Evolutionary conservation across 2,329 filamentous ascomycete species (phyloP).

Genomic region (Trichophaea hybrida): DNA sequence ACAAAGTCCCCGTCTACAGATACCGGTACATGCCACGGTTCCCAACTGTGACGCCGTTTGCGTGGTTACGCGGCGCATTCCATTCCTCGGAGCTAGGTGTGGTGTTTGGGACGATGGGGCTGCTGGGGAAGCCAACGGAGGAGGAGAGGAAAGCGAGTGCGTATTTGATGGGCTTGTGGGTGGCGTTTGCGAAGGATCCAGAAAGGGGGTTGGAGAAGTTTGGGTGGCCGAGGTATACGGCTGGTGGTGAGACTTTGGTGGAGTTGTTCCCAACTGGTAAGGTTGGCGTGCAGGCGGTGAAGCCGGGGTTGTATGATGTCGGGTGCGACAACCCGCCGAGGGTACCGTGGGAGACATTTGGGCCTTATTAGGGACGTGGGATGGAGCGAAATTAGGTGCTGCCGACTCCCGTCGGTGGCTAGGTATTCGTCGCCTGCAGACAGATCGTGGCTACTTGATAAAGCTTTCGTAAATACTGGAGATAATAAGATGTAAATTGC

Average conservation of each 20-base stretch:
- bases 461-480: too few relatives aligned
- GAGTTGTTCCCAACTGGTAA: conserved; percentile 1
- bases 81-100: background rate
- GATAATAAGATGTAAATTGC: too few relatives aligned
- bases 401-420: too few relatives aligned
- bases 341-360: background rate
- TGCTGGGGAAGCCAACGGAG: too few relatives aligned
- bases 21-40: conserved; percentile 1
- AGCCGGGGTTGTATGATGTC: background rate
- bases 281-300: conserved; percentile 4
- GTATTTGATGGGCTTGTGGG: conserved; percentile 28
- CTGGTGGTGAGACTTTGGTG: background rate
- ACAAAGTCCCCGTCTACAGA: background rate
- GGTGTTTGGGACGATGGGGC: background rate
- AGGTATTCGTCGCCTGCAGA: too few relatives aligned
- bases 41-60: background rate
- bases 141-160: background rate
- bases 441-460: too few relatives aligned
- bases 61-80: background rate
- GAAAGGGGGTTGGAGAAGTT: conserved; percentile 26
- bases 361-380: background rate
- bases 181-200: conserved; percentile 33
- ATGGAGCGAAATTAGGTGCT: too few relatives aligned
- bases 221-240: background rate
- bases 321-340: conserved; percentile 2